phyloP scores from a whole-genome alignment of 2,329 filamentous ascomycete species.

The Aspergillus fischeri region DNA sequence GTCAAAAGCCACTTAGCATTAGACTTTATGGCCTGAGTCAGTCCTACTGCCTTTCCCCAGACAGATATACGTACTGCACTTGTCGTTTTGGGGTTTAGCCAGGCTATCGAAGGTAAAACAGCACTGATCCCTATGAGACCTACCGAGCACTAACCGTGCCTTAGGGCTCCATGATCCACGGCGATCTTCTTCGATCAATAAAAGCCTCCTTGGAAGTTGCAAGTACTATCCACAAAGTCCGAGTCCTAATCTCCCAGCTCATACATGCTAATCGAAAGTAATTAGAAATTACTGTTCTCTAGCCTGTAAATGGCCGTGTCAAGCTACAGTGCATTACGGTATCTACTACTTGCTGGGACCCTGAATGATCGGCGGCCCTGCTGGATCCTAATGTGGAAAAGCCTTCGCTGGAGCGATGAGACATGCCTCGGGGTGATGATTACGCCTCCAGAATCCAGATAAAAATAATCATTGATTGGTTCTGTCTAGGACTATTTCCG shows the following conservation, averaged over 20 bases:
- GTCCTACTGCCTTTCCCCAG: background rate
- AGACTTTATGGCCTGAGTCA: background rate
- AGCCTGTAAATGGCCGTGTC: background rate
- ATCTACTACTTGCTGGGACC: conserved; percentile 4
- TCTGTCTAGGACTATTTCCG: background rate
- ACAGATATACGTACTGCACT: background rate
- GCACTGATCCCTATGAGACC: background rate
- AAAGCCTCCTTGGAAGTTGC: background rate
- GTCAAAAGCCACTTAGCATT: background rate
- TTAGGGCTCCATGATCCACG: background rate
- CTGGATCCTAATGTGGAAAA: conserved; percentile 14
- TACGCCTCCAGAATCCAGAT: conserved; percentile 2
- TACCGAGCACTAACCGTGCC: background rate
- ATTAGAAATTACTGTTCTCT: background rate
- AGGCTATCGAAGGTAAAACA: conserved; percentile 14
- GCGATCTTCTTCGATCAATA: background rate
- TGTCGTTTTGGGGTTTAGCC: background rate
- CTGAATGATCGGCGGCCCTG: conserved; percentile 19
- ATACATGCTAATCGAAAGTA: background rate
- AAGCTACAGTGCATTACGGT: background rate
- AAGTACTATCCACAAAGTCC: background rate
- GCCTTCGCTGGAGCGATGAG: conserved; percentile 11
- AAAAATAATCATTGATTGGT: background rate
- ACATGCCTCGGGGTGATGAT: conserved; percentile 5
- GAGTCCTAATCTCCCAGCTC: too few relatives aligned